phyloP scores from a whole-genome alignment of 1,284 basidiomycete genomes.

The Stereum hirsutum region DNA sequence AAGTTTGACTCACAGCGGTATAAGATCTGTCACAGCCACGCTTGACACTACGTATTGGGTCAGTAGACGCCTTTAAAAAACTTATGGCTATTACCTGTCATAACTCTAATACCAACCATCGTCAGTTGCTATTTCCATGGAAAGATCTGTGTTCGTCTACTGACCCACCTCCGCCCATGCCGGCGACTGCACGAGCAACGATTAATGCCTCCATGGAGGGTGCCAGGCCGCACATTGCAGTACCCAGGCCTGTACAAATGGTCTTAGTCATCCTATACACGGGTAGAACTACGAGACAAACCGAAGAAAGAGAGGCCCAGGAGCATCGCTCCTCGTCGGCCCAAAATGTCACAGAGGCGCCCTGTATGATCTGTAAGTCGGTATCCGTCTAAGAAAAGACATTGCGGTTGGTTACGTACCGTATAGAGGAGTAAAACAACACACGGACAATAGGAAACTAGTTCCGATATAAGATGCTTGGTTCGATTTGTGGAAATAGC shows the following conservation, averaged over 20 bases:
- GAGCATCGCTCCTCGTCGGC: conserved; percentile 79
- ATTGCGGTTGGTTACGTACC: conserved; percentile 36
- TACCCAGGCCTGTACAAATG: conserved; percentile 57
- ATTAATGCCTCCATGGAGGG: conserved; percentile 81
- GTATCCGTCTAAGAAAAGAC: too few species aligned
- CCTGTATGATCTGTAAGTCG: conserved; percentile 31
- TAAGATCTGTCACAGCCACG: conserved; percentile 69
- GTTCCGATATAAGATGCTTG: conserved; percentile 84
- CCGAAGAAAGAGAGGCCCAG: conserved; percentile 76
- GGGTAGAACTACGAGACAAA: conserved; percentile 21
- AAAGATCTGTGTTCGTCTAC: conserved; percentile 14
- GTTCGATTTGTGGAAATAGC: conserved; percentile 69
- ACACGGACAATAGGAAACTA: conserved; percentile 80
- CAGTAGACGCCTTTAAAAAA: conserved; percentile 19
- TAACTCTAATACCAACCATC: conserved; percentile 44
- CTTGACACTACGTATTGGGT: conserved; percentile 52
- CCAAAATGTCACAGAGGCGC: conserved; percentile 80
- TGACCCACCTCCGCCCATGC: conserved; percentile 86
- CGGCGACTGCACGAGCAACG: conserved; percentile 72
- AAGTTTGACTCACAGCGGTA: conserved; percentile 58
- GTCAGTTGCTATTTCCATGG: too few species aligned
- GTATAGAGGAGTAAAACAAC: conserved; percentile 87
- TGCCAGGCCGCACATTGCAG: conserved; percentile 74
- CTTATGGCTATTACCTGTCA: conserved; percentile 76
- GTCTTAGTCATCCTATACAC: too few species aligned